Evolutionary conservation across 1,284 basidiomycete species (phyloP).

Genomic region (Cryptococcus depauperatus): DNA sequence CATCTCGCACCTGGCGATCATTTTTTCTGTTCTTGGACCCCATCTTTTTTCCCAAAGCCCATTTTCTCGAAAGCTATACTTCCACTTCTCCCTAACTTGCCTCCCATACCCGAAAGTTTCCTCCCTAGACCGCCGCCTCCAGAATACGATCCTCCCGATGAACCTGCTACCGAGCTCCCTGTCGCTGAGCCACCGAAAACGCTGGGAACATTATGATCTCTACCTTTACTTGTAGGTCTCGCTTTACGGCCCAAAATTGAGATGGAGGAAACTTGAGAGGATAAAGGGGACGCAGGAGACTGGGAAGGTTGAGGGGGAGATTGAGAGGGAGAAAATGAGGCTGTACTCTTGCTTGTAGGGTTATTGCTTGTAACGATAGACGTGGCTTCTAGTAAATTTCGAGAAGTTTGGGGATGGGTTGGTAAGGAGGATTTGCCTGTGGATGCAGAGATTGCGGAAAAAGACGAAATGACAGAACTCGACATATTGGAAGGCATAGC

Average conservation of each 20-base stretch:
- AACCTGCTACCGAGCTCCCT: no score
- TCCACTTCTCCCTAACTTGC: conserved; percentile 31
- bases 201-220: no score
- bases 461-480: conserved; percentile 15
- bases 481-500: conserved; percentile 12
- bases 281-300: conserved; percentile 4
- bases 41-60: conserved; percentile 34
- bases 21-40: conserved; percentile 13
- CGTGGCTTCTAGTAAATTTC: no score
- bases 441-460: conserved; percentile 6
- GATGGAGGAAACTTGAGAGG: conserved; percentile 4
- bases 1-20: no score
- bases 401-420: neutral
- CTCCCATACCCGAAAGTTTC: conserved; percentile 28
- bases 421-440: conserved; percentile 2
- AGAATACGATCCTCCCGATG: conserved; percentile 16
- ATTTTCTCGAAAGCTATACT: conserved; percentile 35
- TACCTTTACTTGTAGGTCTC: conserved; percentile 4
- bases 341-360: neutral
- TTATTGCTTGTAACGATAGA: no score
- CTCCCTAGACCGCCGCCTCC: conserved; percentile 22
- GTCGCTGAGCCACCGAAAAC: no score
- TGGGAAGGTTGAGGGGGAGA: conserved; percentile 1
- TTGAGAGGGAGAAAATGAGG: neutral
- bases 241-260: conserved; percentile 10